phyloP scores from a whole-genome alignment of 2,329 filamentous ascomycete genomes.

The Aspergillus clavatus region DNA sequence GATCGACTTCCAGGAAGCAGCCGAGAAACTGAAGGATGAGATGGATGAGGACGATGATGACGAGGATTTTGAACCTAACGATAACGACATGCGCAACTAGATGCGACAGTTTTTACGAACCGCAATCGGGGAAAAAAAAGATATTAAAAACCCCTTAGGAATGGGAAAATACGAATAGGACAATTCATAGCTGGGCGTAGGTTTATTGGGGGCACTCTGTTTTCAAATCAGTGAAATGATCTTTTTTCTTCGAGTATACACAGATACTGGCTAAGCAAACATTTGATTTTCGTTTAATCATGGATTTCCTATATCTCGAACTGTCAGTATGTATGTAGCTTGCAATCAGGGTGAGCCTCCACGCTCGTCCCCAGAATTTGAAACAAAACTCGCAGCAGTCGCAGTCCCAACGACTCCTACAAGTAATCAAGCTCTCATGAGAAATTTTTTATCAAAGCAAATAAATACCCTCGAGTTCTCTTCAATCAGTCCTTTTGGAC shows the following conservation, averaged over 20 bases:
- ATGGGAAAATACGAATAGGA: constrained; percentile 12
- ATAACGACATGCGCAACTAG: constrained; percentile 40
- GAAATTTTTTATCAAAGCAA: too few relatives aligned
- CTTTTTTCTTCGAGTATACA: background rate
- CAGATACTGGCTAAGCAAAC: background rate
- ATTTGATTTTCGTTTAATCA: background rate
- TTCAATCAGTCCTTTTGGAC: background rate
- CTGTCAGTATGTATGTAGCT: background rate
- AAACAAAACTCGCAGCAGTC: background rate
- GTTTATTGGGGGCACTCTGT: constrained; percentile 14
- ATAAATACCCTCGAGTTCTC: too few relatives aligned
- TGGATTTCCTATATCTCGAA: background rate
- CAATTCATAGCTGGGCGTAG: constrained; percentile 17
- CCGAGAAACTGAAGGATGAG: constrained; percentile 67
- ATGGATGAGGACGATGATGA: constrained; percentile 51
- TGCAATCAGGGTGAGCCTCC: background rate
- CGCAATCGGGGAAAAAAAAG: too few relatives aligned
- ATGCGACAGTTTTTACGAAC: constrained; percentile 9
- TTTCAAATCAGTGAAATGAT: background rate
- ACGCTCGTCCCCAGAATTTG: background rate
- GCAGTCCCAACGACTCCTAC: background rate
- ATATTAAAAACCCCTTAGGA: constrained; percentile 6
- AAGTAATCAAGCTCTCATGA: background rate
- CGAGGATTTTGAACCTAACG: constrained; percentile 34
- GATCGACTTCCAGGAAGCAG: constrained; percentile 91